Evolutionary conservation across 176 grass and related monocot genomes (phyloP).

Genomic region (Dactylis glomerata): DNA sequence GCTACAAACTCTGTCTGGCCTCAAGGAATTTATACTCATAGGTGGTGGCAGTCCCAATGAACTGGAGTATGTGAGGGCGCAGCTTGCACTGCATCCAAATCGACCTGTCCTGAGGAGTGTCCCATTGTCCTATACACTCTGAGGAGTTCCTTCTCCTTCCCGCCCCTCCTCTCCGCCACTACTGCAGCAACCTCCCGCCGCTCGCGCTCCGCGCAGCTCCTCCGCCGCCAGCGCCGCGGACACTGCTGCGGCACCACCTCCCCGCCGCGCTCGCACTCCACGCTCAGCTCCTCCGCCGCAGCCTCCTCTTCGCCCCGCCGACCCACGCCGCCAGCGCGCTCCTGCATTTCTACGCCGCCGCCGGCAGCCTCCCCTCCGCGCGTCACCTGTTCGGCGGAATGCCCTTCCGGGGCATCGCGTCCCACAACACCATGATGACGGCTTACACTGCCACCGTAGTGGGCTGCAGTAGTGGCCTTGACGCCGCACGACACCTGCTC

Average conservation of each 20-base stretch:
- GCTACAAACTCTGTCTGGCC: background rate
- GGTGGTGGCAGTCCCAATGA: too few relatives aligned
- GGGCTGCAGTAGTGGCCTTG: constrained; percentile 18
- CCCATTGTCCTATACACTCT: too few relatives aligned
- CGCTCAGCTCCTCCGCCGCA: constrained; percentile 41
- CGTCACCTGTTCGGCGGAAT: constrained; percentile 52
- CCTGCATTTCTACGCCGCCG: constrained; percentile 42
- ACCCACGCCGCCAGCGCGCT: constrained; percentile 47
- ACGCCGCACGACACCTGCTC: constrained; percentile 26
- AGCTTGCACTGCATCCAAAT: too few relatives aligned
- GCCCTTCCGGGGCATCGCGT: constrained; percentile 39
- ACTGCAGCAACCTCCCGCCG: background rate
- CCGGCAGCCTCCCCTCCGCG: constrained; percentile 16
- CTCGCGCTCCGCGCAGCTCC: too few relatives aligned
- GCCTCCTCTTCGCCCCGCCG: constrained; percentile 38
- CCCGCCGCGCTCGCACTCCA: constrained; percentile 30
- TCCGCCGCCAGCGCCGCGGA: too few relatives aligned
- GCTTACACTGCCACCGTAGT: background rate
- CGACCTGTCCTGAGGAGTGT: too few relatives aligned
- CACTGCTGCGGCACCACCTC: constrained; percentile 12
- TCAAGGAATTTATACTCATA: too few relatives aligned
- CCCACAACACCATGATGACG: constrained; percentile 54
- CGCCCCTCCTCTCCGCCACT: constrained; percentile 21
- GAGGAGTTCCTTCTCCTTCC: constrained; percentile 39
- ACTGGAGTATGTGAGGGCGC: too few relatives aligned